Evolutionary conservation across 192 early-diverging fungal genomes (phyloP), one percentile per base, ranked within the genome.

Genomic region (Linnemannia zychae): DNA sequence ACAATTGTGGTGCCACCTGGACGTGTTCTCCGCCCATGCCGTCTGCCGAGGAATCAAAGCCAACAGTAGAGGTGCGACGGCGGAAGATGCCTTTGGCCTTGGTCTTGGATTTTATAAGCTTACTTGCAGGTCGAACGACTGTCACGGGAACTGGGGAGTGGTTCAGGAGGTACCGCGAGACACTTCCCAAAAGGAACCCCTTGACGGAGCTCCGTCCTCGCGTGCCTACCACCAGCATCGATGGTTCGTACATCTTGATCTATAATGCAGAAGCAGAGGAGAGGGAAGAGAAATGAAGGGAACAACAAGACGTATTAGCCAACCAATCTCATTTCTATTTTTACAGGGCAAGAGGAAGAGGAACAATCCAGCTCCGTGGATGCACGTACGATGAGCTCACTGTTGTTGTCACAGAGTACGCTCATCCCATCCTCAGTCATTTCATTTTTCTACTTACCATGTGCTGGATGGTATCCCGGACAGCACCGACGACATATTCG

Each of bases 181-280:
- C 89, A 75, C 91, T 92, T 65, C 93, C 93, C 71, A 95, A 88
- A 28, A 95, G 83, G 76, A 92, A 93, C 46, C 93, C 89, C 80
- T 94, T 93, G 37, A 94, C 78, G 2, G 90, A 84, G 38, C 90
- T 92, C 5, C 92, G 89, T n/a, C 94, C 94, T 74, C 92, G 88
- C 2, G 93, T 94, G 60, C 94, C 94, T 70, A 95, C 93, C 73
- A 95, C 90, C 34, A 95, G 80, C 88, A 93, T 91, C 1, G 91
- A 88, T 47, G 94, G 94, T 66, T 95, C 88, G 48, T 92, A 92
- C 87, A 92, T 90, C 20, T 87, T 80, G 67, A 92, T 90, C 91
- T 92, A 71, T 28, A n/a, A 22, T 75, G 24, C 57, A 63, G n/a
- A 63, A 15, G 24, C 40, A 44, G 5, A 60, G 4, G 72, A 38